Conservation (phyloP, 2,329 filamentous ascomycete genomes). For the Pseudocercospora pini-densiflorae region DNA sequence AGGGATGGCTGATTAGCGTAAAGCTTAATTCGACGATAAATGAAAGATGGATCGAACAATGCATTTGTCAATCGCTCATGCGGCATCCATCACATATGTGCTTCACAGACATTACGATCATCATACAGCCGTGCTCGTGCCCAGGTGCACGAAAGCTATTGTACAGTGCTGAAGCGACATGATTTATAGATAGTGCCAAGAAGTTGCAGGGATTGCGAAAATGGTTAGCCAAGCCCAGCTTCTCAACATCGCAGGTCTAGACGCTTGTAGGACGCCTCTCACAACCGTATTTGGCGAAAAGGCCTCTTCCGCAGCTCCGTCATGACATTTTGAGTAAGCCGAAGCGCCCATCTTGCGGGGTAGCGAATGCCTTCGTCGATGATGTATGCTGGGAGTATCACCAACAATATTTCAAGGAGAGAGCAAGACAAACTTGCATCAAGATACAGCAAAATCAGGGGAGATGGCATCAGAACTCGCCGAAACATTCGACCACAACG, state of each 20-base stretch:
- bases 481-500: conserved; percentile 39
- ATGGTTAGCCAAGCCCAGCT: neutral
- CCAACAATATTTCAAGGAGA: neutral
- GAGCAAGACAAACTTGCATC: neutral
- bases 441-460: neutral
- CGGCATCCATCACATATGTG: no score
- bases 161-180: neutral
- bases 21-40: neutral
- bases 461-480: conserved; percentile 26
- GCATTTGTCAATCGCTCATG: no score
- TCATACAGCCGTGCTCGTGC: no score
- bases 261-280: neutral
- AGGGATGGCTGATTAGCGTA: neutral
- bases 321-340: neutral
- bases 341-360: conserved; percentile 2
- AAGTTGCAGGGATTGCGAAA: neutral
- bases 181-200: neutral
- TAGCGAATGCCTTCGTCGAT: neutral
- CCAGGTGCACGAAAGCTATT: neutral
- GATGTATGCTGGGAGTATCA: neutral
- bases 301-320: neutral
- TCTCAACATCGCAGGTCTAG: neutral
- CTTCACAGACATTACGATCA: no score
- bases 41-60: neutral
- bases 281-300: neutral